Percentiles rank a stretch among this genome's conserved stretches.
Conservation (phyloP, 2,329 filamentous ascomycete genomes). For the Pleurostoma richardsiae region DNA sequence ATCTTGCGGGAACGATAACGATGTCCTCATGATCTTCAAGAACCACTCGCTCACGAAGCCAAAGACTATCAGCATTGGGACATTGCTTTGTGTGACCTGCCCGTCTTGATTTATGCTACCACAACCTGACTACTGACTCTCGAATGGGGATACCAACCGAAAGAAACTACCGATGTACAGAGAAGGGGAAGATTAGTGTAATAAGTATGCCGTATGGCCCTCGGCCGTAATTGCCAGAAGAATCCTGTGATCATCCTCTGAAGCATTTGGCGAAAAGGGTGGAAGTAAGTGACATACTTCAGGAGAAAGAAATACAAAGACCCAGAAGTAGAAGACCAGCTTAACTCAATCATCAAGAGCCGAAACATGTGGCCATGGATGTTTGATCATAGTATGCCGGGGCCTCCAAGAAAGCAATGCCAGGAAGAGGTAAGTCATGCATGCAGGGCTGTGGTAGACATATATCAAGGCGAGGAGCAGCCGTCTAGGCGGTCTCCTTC, state of each 20-base stretch:
- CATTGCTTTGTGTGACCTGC: no score
- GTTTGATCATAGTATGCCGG: constrained; percentile 3
- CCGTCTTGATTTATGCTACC: constrained; percentile 6
- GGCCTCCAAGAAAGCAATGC: not conserved
- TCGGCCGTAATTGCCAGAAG: constrained; percentile 8
- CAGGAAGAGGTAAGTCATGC: not conserved
- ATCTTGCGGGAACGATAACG: no score
- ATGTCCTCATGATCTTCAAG: no score
- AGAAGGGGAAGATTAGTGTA: constrained; percentile 8
- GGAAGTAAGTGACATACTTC: constrained; percentile 9
- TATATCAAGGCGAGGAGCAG: not conserved
- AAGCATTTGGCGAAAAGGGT: no score
- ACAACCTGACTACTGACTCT: constrained; percentile 4
- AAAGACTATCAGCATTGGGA: no score
- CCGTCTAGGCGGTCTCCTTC: constrained; percentile 29
- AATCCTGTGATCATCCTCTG: not conserved
- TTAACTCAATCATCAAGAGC: constrained; percentile 1
- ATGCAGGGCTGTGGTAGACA: no score
- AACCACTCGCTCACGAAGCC: no score
- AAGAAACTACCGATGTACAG: constrained; percentile 10
- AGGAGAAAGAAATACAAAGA: not conserved
- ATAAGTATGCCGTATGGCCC: constrained; percentile 8
- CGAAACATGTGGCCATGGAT: not conserved
- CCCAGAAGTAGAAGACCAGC: not conserved
- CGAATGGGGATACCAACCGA: constrained; percentile 6